A percentile compares a stretch with the other conserved stretches of the same genome.
Conservation (phyloP, 768 basidiomycete species). For the Sporobolomyces roseus region DNA sequence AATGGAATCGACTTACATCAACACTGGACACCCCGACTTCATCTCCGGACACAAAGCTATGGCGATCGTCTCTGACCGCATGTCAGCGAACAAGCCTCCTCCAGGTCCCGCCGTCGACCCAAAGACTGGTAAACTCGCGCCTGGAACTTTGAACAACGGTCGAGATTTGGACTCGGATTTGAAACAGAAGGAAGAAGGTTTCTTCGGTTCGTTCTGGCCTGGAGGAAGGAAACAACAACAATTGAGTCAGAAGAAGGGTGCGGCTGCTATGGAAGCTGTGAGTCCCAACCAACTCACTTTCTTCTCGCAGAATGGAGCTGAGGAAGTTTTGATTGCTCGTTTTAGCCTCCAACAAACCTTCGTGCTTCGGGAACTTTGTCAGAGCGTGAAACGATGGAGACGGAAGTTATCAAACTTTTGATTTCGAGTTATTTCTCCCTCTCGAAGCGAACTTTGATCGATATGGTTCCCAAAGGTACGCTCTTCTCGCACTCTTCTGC, state of each 20-base stretch:
- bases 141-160: slow-evolving; percentile 76
- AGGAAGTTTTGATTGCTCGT: too few relatives aligned
- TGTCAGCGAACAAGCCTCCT: slow-evolving; percentile 72
- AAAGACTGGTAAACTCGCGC: slow-evolving; percentile 63
- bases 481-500: slow-evolving; percentile 50
- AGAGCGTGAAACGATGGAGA: slow-evolving; percentile 96
- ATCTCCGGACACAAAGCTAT: slow-evolving; percentile 95
- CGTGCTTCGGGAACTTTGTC: slow-evolving; percentile 84
- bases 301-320: too few relatives aligned
- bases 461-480: slow-evolving; percentile 84
- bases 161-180: slow-evolving; percentile 87
- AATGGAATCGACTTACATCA: slow-evolving; percentile 98
- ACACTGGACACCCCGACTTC: slow-evolving; percentile 99
- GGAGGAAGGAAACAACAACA: slow-evolving; percentile 48
- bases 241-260: slow-evolving; percentile 46
- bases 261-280: slow-evolving; percentile 62
- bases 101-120: slow-evolving; percentile 62
- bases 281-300: too few relatives aligned
- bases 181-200: slow-evolving; percentile 83
- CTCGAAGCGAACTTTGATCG: slow-evolving; percentile 88
- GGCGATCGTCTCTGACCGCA: slow-evolving; percentile 73
- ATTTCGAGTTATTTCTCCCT: slow-evolving; percentile 63
- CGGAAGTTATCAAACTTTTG: slow-evolving; percentile 97
- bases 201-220: slow-evolving; percentile 87
- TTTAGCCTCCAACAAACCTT: slow-evolving; percentile 77